Evolutionary conservation across 2,329 filamentous ascomycete species (phyloP).

Genomic region (Sporothrix protearum): DNA sequence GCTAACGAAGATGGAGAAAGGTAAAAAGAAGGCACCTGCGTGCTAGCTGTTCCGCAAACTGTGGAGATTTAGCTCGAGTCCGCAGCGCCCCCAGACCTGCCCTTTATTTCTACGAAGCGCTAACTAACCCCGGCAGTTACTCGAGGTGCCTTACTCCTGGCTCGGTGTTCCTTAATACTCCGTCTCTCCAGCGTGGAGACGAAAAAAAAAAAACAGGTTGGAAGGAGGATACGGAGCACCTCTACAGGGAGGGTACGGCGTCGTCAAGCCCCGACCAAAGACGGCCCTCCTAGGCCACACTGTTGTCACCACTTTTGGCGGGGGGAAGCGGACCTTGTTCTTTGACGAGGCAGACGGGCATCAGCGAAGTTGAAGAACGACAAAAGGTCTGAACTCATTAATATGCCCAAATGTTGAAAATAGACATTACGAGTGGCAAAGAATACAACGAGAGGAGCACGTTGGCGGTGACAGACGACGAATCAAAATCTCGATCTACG

Average conservation of each 20-base stretch:
- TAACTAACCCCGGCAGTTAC: conserved; percentile 12
- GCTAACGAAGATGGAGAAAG: conserved; percentile 1
- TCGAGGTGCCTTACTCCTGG: neutral
- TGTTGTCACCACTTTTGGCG: conserved; percentile 4
- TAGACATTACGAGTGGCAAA: neutral
- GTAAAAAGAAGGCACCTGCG: neutral
- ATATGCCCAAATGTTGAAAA: neutral
- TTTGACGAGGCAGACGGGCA: neutral
- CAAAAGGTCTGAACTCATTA: neutral
- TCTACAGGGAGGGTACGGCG: no score
- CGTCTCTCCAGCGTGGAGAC: neutral
- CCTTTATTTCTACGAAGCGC: neutral
- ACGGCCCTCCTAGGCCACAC: neutral
- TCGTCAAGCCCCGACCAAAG: neutral
- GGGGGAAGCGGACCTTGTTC: neutral
- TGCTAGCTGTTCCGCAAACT: neutral
- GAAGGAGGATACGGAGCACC: neutral
- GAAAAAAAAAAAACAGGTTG: neutral
- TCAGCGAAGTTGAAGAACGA: neutral
- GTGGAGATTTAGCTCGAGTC: conserved; percentile 1
- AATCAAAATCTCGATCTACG: neutral
- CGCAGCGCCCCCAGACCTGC: neutral
- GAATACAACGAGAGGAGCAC: neutral
- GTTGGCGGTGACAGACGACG: neutral
- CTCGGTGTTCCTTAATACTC: conserved; percentile 6